These are phyloP conservation scores for Cadophora sp. DNA, from an alignment of 2,329 filamentous ascomycete genomes.

Conservation along the genomic window DNA sequence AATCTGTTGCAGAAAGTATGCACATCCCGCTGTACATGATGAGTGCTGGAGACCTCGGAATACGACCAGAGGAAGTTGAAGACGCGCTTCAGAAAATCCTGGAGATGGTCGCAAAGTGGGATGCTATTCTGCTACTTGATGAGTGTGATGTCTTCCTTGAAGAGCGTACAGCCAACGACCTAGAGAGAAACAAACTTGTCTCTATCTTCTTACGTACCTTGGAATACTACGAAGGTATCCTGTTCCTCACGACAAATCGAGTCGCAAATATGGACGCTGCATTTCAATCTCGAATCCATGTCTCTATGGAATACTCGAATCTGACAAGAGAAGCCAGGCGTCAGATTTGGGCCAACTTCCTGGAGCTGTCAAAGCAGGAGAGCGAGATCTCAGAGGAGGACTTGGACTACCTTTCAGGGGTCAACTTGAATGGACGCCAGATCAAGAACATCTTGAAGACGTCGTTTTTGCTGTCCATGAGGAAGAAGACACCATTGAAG, in stretches of 20 bases:
- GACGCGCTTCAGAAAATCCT: conserved; percentile 61
- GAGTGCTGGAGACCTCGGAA: conserved; percentile 57
- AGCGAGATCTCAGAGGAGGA: conserved; percentile 27
- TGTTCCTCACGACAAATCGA: conserved; percentile 42
- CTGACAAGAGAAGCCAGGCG: conserved; percentile 33
- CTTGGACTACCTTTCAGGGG: conserved; percentile 25
- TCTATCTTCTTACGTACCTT: conserved; percentile 46
- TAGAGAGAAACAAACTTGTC: conserved; percentile 50
- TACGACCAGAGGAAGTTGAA: conserved; percentile 41
- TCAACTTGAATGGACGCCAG: conserved; percentile 44
- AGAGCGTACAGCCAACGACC: conserved; percentile 42
- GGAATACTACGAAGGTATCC: conserved; percentile 39
- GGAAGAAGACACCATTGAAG: neutral
- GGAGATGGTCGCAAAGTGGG: conserved; percentile 62
- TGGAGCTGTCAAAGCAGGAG: conserved; percentile 6
- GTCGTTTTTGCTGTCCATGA: conserved; percentile 39
- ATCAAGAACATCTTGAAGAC: conserved; percentile 47
- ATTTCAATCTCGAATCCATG: conserved; percentile 30
- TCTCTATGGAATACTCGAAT: conserved; percentile 32
- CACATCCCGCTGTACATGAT: conserved; percentile 36
- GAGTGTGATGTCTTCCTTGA: conserved; percentile 58
- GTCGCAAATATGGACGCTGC: conserved; percentile 30
- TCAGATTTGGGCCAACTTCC: conserved; percentile 35
- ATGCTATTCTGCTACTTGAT: conserved; percentile 57
- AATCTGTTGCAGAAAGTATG: conserved; percentile 37